Percentiles rank a stretch among this genome's conserved stretches.
These are phyloP conservation scores for Salisapilia sapeloensis DNA, from an alignment of 352 stramenopile species.

Conservation along the genomic window DNA sequence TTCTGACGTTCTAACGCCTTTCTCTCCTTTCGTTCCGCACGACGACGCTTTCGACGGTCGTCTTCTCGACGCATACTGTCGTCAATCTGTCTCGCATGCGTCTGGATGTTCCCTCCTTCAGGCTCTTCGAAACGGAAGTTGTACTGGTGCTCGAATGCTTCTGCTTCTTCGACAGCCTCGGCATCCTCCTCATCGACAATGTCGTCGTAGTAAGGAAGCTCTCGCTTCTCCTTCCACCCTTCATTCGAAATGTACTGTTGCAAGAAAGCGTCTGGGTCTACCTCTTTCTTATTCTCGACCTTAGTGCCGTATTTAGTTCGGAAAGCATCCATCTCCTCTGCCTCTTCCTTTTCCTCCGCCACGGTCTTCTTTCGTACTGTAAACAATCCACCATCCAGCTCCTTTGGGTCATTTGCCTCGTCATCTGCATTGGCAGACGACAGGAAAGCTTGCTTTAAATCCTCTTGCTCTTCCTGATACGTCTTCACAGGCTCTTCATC, in stretches of 20 bases:
- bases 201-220: conserved; percentile 59
- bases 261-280: conserved; percentile 63
- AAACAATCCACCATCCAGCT: conserved; percentile 56
- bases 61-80: conserved; percentile 92
- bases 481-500: conserved; percentile 29
- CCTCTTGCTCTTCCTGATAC: conserved; percentile 50
- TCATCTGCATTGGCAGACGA: conserved; percentile 15
- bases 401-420: conserved; percentile 50
- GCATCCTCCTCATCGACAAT: conserved; percentile 82
- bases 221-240: conserved; percentile 71
- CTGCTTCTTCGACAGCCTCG: conserved; percentile 86
- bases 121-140: conserved; percentile 99
- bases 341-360: conserved; percentile 36
- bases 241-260: conserved; percentile 63
- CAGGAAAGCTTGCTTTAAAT: conserved; percentile 56
- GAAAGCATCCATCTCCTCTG: conserved; percentile 47
- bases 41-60: conserved; percentile 90
- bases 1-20: conserved; percentile 92
- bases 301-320: conserved; percentile 46
- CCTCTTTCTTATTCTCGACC: conserved; percentile 31
- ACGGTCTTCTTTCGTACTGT: conserved; percentile 46
- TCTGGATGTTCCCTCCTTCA: conserved; percentile 71
- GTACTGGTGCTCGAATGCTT: conserved; percentile 97
- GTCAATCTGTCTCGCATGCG: conserved; percentile 64
- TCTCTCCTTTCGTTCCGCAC: conserved; percentile 85